Base-by-base conservation (phyloP, 345 rosid species). In the Eucalyptus cladocalyx region DNA sequence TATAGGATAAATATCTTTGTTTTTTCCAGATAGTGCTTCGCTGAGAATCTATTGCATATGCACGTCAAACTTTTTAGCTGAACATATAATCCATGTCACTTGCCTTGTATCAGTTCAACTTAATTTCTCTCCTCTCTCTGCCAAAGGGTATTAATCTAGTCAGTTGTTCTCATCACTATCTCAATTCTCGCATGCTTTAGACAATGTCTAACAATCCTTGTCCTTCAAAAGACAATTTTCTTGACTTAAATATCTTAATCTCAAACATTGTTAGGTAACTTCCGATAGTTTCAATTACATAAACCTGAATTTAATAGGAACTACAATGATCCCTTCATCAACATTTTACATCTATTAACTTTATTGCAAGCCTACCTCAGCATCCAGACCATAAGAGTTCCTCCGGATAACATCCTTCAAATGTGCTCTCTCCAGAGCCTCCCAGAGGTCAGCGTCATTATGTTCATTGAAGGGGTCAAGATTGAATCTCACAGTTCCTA, bases 401-500 rank as follows among this genome's bases (percentile, higher is more conserved):
- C 13, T 56, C 62, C 1, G 12, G 62, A 56, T 26, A 26, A 56
- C 62, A 56, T 56, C 62, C 62, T 56, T 56, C 62, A 56, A 24
- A 56, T 56, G 6, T 56, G 62, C 62, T 56, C 62, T 24, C 62
- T 56, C 62, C 30, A 56, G 6, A 56, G 62, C 62, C 62, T 56
- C 30, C 62, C 62, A 56, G 30, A 56, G 30, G 30, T 23, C 62
- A 56, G 62, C 30, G 13, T 56, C 30, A 56, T 56, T 56, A 56
- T 56, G 62, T 56, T 56, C 62, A 56, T 56, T 56, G 62, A 56
- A 56, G 28, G 62, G 62, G 62, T 56, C 62, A 26, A 56, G 62
- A 56, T 23, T 56, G 62, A 56, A 56, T 24, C 62, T 56, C 30
- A 56, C 62, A 24, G 95, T 92, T 90, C 99, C 99, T 97, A 90